phyloP scores from a whole-genome alignment of 257 asterid genomes.

The Plectranthus barbatus region DNA sequence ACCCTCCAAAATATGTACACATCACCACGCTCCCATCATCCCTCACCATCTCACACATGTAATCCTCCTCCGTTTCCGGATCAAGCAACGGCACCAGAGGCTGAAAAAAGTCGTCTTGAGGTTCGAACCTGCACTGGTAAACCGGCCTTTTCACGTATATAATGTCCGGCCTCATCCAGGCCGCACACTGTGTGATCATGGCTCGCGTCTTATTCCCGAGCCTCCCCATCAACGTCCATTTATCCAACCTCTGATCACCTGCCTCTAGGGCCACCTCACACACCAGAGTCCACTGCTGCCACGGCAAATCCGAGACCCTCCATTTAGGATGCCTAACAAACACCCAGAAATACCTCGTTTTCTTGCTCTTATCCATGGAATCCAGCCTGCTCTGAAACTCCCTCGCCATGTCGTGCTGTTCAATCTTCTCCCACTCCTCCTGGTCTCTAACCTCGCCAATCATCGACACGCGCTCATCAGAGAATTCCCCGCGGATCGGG shows the following conservation, averaged over 20 bases:
- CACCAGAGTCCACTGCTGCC: constrained; percentile 97
- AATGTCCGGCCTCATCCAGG: constrained; percentile 98
- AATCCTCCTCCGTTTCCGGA: constrained; percentile 68
- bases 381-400: constrained; percentile 60
- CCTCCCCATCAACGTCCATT: constrained; percentile 96
- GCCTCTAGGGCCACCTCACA: constrained; percentile 77
- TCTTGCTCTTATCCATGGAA: constrained; percentile 47
- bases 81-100: constrained; percentile 62
- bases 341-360: constrained; percentile 66
- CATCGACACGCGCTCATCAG: constrained; percentile 76
- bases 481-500: constrained; percentile 65
- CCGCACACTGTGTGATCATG: constrained; percentile 78
- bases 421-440: constrained; percentile 97
- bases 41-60: constrained; percentile 56
- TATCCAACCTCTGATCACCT: constrained; percentile 80
- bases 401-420: constrained; percentile 70
- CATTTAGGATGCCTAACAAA: constrained; percentile 94
- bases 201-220: constrained; percentile 67
- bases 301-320: constrained; percentile 71
- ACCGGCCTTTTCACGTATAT: constrained; percentile 81
- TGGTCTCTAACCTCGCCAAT: constrained; percentile 70
- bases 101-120: constrained; percentile 69
- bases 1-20: constrained; percentile 84
- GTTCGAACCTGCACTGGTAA: constrained; percentile 85
- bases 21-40: constrained; percentile 68